Base-by-base conservation (phyloP, 2,329 filamentous ascomycete species). In the Cladosporium sp. region DNA sequence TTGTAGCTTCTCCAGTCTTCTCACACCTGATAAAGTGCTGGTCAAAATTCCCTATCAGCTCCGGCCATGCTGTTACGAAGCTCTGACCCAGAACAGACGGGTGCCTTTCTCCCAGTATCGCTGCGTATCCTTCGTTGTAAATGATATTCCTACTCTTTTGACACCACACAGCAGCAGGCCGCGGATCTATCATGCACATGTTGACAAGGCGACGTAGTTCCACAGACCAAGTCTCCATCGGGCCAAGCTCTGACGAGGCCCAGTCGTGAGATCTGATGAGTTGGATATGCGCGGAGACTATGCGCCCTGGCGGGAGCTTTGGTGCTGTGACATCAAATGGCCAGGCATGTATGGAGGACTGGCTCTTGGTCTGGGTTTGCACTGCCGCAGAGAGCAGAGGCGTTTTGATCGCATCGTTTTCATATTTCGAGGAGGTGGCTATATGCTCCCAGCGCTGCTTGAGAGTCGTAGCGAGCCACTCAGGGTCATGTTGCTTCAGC, bases 71-170 rank as follows among this genome's bases (percentile, higher is more conserved):
- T 16, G 62, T 21, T 10, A 16, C 14, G 6, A 69, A 56, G 49
- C 73, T 73, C 28, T 62, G 46, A 10, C 67, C 67, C 11, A 71
- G 46, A 3, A 62, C 62, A 7, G 40, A 23, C 0, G 68, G 64
- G 35, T 78, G 75, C n/a, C 76, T 66, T 2, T 68, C 55, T 2
- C 73, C 73, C 6, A 78, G 66, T 10, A 80, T 67, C 40, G 73
- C 65, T 18, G 75, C 69, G 33, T 78, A 78, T 0, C 70, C 64
- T 31, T 78, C 74, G 33, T 80, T 80, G 70, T 79, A 78, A 7
- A 79, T 64, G 70, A 77, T 75, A 14, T 69, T 72, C 8, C 74
- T 69, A 0, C 75, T 69, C 1, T 73, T 64, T 7, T 75, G 73
- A 74, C 67, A 71, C 66, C 66, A 70, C 7, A 71, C 14, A 14